Percentiles rank a stretch among this genome's conserved stretches.
These are phyloP conservation scores for Ilyonectria destructans DNA, from an alignment of 2,329 filamentous ascomycete genomes.

Conservation along the genomic window DNA sequence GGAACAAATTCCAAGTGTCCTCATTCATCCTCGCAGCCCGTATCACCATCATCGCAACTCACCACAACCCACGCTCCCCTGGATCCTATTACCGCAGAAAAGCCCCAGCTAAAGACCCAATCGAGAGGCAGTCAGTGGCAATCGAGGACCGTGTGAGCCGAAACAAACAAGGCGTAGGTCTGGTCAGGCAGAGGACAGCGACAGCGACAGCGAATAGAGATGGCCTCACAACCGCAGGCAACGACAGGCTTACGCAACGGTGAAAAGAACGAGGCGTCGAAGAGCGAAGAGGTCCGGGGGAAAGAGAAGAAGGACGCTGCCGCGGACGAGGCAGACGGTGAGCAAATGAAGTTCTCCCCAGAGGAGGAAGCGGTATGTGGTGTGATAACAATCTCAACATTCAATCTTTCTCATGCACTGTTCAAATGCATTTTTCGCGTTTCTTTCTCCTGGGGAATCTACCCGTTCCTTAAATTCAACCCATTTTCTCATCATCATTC, in stretches of 20 bases:
- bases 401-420: not conserved
- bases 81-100: no score
- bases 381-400: not conserved
- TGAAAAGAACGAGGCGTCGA: constrained; percentile 11
- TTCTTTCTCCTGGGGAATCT: not conserved
- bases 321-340: constrained; percentile 37
- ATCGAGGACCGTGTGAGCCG: not conserved
- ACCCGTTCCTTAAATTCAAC: not conserved
- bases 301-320: constrained; percentile 23
- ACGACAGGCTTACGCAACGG: constrained; percentile 26
- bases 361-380: constrained; percentile 71
- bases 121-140: not conserved
- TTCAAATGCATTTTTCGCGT: not conserved
- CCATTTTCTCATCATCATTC: not conserved
- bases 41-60: not conserved
- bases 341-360: constrained; percentile 63
- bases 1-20: not conserved
- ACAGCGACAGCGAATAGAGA: not conserved
- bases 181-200: not conserved
- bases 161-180: not conserved
- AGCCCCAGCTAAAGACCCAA: not conserved
- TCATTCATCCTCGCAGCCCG: not conserved
- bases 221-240: constrained; percentile 8
- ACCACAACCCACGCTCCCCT: not conserved
- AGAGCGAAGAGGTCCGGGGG: not conserved